phyloP scores from a whole-genome alignment of 306 rosid genomes.

The Lupinus albus region DNA sequence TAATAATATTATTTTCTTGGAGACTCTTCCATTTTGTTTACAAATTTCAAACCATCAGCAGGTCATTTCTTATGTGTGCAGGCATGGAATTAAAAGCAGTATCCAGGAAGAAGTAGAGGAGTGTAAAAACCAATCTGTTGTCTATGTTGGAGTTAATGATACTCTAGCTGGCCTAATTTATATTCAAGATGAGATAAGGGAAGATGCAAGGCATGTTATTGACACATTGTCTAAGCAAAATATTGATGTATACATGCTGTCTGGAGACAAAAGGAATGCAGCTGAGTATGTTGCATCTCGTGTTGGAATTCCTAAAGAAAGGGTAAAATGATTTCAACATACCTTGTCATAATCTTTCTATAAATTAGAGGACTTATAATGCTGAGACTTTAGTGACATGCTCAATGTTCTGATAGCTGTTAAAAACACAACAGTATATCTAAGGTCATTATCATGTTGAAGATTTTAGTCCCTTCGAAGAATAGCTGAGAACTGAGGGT shows the following conservation, averaged over 20 bases:
- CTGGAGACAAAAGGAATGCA: constrained; percentile 84
- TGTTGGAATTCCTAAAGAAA: constrained; percentile 79
- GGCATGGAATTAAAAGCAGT: constrained; percentile 65
- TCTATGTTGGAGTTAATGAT: constrained; percentile 79
- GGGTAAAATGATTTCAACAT: constrained; percentile 52
- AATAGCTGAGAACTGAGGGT: constrained; percentile 6
- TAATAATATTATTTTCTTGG: neutral
- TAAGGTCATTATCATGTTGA: constrained; percentile 25
- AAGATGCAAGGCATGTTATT: constrained; percentile 73
- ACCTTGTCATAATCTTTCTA: constrained; percentile 23
- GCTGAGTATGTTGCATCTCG: constrained; percentile 90
- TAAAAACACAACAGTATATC: neutral
- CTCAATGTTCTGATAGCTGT: neutral
- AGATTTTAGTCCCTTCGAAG: constrained; percentile 20
- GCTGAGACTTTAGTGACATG: neutral
- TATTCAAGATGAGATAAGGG: constrained; percentile 90
- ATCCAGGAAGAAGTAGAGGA: constrained; percentile 59
- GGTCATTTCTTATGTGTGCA: constrained; percentile 44
- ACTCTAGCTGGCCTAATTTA: constrained; percentile 73
- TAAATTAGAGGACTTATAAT: constrained; percentile 5
- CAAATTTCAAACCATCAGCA: constrained; percentile 31
- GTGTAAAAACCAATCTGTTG: constrained; percentile 65
- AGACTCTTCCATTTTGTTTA: neutral
- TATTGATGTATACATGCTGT: constrained; percentile 77
- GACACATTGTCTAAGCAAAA: constrained; percentile 68